Percentiles rank a stretch among this genome's conserved stretches.
These are phyloP conservation scores for Thelonectria blattea DNA, from an alignment of 2,329 filamentous ascomycete species.

Conservation along the genomic window DNA sequence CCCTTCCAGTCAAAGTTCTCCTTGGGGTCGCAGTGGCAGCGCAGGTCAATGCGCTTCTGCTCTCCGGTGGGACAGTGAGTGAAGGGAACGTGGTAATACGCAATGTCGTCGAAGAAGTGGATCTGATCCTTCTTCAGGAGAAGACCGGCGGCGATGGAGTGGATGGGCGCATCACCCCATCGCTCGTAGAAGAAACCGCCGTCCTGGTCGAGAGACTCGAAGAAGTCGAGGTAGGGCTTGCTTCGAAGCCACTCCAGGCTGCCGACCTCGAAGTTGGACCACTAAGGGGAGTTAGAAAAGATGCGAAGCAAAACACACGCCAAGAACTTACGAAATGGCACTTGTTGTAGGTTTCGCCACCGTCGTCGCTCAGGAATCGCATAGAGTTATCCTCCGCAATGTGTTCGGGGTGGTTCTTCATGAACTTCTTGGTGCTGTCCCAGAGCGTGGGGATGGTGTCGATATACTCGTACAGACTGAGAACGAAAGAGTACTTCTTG, in stretches of 20 bases:
- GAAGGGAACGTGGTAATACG: slow-evolving; percentile 97
- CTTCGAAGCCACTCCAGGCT: slow-evolving; percentile 93
- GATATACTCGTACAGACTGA: slow-evolving; percentile 94
- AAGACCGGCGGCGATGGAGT: slow-evolving; percentile 92
- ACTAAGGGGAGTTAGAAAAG: slow-evolving; percentile 58
- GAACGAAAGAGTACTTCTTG: slow-evolving; percentile 98
- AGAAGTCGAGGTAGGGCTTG: slow-evolving; percentile 87
- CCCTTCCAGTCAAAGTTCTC: slow-evolving; percentile 99
- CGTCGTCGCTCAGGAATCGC: slow-evolving; percentile 89
- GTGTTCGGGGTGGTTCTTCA: slow-evolving; percentile 87
- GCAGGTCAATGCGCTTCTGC: slow-evolving; percentile 80
- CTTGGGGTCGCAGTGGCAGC: slow-evolving; percentile 92
- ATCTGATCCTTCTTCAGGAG: slow-evolving; percentile 92
- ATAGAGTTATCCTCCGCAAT: slow-evolving; percentile 84
- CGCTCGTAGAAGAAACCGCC: slow-evolving; percentile 99
- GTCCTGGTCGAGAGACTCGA: slow-evolving; percentile 83
- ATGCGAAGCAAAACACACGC: neutral
- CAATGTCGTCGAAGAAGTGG: slow-evolving; percentile 99
- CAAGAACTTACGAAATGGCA: slow-evolving; percentile 84
- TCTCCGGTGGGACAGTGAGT: slow-evolving; percentile 96
- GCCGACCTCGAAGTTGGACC: slow-evolving; percentile 99
- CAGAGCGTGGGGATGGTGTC: slow-evolving; percentile 97
- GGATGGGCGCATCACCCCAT: slow-evolving; percentile 96
- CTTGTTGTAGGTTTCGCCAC: slow-evolving; percentile 90
- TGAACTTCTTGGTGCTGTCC: slow-evolving; percentile 95